phyloP scores from a whole-genome alignment of 805 yeast species.

The Zygosaccharomyces siamensis region DNA sequence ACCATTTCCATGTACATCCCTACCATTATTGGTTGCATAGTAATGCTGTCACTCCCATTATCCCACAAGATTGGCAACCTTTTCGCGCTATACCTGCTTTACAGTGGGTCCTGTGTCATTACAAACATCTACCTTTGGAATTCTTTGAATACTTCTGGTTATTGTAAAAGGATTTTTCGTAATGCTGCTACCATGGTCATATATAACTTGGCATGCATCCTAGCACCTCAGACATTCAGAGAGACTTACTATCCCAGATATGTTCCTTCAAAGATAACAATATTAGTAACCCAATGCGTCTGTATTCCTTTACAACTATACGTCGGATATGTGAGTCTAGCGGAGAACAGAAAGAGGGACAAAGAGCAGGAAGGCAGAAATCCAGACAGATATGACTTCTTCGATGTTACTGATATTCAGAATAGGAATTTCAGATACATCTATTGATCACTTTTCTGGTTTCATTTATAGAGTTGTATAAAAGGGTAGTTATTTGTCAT shows the following conservation, averaged over 20 bases:
- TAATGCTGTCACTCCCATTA: conserved; percentile 38
- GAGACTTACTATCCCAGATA: conserved; percentile 48
- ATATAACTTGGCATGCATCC: conserved; percentile 54
- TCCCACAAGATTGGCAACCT: conserved; percentile 43
- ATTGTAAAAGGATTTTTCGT: conserved; percentile 51
- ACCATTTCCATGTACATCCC: conserved; percentile 40
- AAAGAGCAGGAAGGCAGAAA: conserved; percentile 32
- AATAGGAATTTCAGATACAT: conserved; percentile 55
- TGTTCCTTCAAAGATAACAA: conserved; percentile 52
- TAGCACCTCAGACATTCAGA: conserved; percentile 62
- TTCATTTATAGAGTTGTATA: not conserved
- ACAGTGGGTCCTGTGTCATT: conserved; percentile 54
- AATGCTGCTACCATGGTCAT: conserved; percentile 53
- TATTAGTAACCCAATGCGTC: conserved; percentile 47
- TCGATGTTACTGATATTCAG: conserved; percentile 56
- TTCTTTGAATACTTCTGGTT: conserved; percentile 57
- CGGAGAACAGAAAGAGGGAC: conserved; percentile 51
- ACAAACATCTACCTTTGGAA: conserved; percentile 60
- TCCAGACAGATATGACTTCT: conserved; percentile 41
- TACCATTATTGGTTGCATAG: conserved; percentile 48
- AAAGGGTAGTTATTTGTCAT: not conserved
- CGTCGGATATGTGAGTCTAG: conserved; percentile 41
- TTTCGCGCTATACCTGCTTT: conserved; percentile 45
- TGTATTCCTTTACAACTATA: conserved; percentile 42
- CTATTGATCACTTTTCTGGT: conserved; percentile 18